phyloP scores from a whole-genome alignment of 352 stramenopile genomes.

The Phytophthora megakarya region DNA sequence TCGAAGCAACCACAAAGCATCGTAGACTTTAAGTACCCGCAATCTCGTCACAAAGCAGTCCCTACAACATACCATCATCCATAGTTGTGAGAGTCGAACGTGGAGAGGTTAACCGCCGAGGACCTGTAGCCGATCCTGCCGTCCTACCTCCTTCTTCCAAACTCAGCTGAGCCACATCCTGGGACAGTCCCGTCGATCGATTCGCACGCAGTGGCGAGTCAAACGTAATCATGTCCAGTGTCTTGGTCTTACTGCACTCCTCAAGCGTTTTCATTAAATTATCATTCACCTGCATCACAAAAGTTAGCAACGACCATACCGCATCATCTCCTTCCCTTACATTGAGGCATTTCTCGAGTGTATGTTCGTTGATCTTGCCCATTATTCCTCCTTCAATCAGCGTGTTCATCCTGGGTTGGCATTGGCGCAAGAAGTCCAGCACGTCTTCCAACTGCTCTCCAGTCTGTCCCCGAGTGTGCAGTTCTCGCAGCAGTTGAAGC shows the following conservation, averaged over 20 bases:
- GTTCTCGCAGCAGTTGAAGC: slow-evolving; percentile 53
- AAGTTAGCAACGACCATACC: not conserved
- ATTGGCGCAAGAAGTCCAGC: slow-evolving; percentile 84
- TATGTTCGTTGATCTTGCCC: slow-evolving; percentile 84
- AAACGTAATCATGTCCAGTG: slow-evolving; percentile 56
- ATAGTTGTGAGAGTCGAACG: slow-evolving; percentile 43
- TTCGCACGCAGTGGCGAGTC: slow-evolving; percentile 53
- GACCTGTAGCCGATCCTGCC: slow-evolving; percentile 7
- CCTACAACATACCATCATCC: slow-evolving; percentile 50
- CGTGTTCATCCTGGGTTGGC: slow-evolving; percentile 87
- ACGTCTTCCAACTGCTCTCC: slow-evolving; percentile 67
- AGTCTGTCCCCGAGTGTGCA: slow-evolving; percentile 37
- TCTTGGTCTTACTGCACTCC: slow-evolving; percentile 46
- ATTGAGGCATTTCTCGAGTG: slow-evolving; percentile 82
- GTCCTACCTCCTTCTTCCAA: slow-evolving; percentile 35
- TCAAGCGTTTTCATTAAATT: slow-evolving; percentile 80
- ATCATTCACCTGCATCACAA: slow-evolving; percentile 72
- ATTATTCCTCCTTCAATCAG: slow-evolving; percentile 86
- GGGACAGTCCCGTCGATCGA: slow-evolving; percentile 28
- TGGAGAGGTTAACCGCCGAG: slow-evolving; percentile 14
- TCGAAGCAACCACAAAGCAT: slow-evolving; percentile 5
- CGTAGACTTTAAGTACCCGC: slow-evolving; percentile 13
- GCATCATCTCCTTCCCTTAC: slow-evolving; percentile 35
- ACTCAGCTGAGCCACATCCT: slow-evolving; percentile 35
- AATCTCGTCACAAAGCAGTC: slow-evolving; percentile 18